Evolutionary conservation across 768 basidiomycete genomes (phyloP).

Genomic region (Leccinum subgranulosum): DNA sequence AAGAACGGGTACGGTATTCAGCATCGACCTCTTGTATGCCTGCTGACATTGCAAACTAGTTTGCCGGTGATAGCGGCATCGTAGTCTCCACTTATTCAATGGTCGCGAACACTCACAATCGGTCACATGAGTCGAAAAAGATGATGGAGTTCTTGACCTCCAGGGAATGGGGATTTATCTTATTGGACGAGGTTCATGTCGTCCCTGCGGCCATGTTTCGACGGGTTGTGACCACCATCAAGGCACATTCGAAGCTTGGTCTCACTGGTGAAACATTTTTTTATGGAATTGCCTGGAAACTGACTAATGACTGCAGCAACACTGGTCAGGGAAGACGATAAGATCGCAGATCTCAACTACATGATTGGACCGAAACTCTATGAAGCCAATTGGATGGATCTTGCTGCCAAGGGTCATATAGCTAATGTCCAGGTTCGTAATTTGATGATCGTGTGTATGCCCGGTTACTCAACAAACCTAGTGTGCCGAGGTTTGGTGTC

Average conservation of each 20-base stretch:
- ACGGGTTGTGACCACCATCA: conserved; percentile 95
- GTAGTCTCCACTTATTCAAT: conserved; percentile 99
- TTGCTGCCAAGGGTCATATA: conserved; percentile 98
- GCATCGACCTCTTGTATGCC: not conserved
- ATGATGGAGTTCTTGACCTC: conserved; percentile 99
- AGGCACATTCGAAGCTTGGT: conserved; percentile 97
- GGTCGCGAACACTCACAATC: conserved; percentile 98
- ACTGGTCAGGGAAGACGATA: conserved; percentile 97
- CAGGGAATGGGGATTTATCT: conserved; percentile 98
- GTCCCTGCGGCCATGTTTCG: conserved; percentile 99
- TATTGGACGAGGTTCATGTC: conserved; percentile 98
- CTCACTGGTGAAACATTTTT: conserved; percentile 67
- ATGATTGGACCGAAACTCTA: conserved; percentile 99
- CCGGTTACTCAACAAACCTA: conserved; percentile 31
- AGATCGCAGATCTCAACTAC: conserved; percentile 97
- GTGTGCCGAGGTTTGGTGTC: conserved; percentile 99
- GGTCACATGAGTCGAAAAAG: conserved; percentile 98
- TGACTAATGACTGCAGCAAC: conserved; percentile 58
- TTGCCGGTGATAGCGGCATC: conserved; percentile 95
- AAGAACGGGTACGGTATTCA: conserved; percentile 72
- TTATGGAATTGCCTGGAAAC: not conserved
- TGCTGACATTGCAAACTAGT: conserved; percentile 46
- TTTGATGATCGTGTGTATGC: not conserved
- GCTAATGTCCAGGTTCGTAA: conserved; percentile 93
- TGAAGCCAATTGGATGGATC: conserved; percentile 99